phyloP scores from a whole-genome alignment of 345 rosid genomes.

The Theobroma cacao region DNA sequence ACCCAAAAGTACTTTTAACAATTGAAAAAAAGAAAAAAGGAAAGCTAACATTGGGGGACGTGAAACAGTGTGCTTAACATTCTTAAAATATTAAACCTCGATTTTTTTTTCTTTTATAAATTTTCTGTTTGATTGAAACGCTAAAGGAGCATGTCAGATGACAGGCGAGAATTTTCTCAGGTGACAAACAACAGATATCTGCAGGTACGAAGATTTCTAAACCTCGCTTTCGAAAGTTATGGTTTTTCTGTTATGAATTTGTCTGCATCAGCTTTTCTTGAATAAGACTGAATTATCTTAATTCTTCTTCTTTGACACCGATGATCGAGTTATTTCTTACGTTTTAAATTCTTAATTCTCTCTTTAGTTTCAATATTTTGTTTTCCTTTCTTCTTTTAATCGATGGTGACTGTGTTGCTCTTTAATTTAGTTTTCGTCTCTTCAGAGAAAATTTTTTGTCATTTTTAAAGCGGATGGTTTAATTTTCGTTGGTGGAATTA shows the following conservation, averaged over 20 bases:
- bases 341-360: neutral
- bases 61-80: neutral
- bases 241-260: neutral
- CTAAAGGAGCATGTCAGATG: neutral
- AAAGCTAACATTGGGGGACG: too few relatives aligned
- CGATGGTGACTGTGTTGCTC: neutral
- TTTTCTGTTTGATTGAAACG: neutral
- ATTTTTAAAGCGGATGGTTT: neutral
- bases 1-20: neutral
- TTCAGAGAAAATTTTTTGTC: neutral
- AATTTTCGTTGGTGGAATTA: neutral
- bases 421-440: neutral
- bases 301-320: neutral
- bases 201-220: neutral
- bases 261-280: neutral
- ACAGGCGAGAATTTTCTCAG: neutral
- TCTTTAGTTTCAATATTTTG: neutral
- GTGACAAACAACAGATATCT: neutral
- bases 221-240: neutral
- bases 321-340: neutral
- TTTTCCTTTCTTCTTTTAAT: neutral
- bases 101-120: neutral
- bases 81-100: neutral
- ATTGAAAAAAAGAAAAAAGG: too few relatives aligned
- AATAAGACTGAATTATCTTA: neutral